Evolutionary conservation across 139 green algal species (phyloP).

Genomic region (Tetradesmus lagerheimii): DNA sequence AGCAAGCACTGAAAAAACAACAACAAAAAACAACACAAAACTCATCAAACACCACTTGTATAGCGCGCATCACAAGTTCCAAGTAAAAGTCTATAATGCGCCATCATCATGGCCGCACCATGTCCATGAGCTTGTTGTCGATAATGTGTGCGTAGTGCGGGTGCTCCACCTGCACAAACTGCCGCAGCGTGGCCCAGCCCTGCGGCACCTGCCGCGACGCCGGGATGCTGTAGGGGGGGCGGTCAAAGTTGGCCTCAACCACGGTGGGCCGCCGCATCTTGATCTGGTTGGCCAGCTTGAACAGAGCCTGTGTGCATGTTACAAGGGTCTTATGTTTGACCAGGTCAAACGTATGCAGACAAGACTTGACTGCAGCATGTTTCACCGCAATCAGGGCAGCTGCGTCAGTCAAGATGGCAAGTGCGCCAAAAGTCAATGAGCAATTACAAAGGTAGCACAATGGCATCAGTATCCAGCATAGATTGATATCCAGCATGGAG

Average conservation of each 20-base stretch:
- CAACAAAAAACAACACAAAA: no score
- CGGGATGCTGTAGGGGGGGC: conserved; percentile 35
- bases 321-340: not conserved
- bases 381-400: no score
- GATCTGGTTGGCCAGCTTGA: not conserved
- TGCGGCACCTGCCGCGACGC: not conserved
- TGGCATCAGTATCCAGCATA: no score
- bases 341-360: not conserved
- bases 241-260: conserved; percentile 26
- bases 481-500: no score
- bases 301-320: conserved; percentile 20
- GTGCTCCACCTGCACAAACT: conserved; percentile 48
- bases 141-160: conserved; percentile 2
- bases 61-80: no score
- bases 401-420: no score
- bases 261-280: not conserved
- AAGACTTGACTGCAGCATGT: not conserved
- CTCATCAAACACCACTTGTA: no score
- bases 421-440: no score
- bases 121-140: conserved; percentile 57
- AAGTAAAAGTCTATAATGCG: no score
- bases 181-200: conserved; percentile 31
- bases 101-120: no score
- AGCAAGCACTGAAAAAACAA: no score
- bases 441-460: no score